Percentiles rank a stretch among this genome's conserved stretches.
Evolutionary conservation across 2,329 filamentous ascomycete genomes (phyloP).

Genomic region (Dactylellina parvicollis): DNA sequence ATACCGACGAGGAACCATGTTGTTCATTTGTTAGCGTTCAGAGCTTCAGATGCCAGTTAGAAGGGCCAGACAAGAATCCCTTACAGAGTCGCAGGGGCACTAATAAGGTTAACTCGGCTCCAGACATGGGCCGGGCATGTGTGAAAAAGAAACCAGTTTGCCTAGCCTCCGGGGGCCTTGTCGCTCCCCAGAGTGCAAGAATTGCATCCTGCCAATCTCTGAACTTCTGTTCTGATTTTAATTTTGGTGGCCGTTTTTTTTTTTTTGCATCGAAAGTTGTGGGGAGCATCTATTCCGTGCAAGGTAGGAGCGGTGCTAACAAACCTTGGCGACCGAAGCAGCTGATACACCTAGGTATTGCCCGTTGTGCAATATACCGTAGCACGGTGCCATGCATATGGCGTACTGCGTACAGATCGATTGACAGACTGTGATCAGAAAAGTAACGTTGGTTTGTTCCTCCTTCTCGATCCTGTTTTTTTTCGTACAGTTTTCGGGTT

Average conservation of each 20-base stretch:
- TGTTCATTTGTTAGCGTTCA: conserved; percentile 30
- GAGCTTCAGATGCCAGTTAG: conserved; percentile 42
- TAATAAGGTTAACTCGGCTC: conserved; percentile 52
- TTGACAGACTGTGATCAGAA: conserved; percentile 1
- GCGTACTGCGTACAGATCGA: conserved; percentile 10
- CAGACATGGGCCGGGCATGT: conserved; percentile 41
- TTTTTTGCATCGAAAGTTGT: conserved; percentile 32
- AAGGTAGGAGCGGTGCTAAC: conserved; percentile 46
- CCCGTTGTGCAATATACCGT: conserved; percentile 5
- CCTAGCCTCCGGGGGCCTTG: conserved; percentile 25
- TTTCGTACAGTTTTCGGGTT: conserved; percentile 14
- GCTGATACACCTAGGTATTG: conserved; percentile 35
- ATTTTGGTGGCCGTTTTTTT: not conserved
- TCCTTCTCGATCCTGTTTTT: conserved; percentile 37
- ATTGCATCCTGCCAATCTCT: conserved; percentile 37
- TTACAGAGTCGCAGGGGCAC: conserved; percentile 34
- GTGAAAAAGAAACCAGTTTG: conserved; percentile 50
- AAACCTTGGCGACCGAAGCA: conserved; percentile 50
- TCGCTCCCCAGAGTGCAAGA: not conserved
- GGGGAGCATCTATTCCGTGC: conserved; percentile 49
- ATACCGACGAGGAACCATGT: conserved; percentile 44
- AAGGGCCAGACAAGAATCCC: conserved; percentile 33
- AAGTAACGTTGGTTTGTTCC: not conserved
- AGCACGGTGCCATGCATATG: conserved; percentile 29
- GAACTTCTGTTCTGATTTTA: conserved; percentile 24